These are phyloP conservation scores for Salvia rosmarinus DNA, from an alignment of 257 asterid species.

Conservation along the genomic window DNA sequence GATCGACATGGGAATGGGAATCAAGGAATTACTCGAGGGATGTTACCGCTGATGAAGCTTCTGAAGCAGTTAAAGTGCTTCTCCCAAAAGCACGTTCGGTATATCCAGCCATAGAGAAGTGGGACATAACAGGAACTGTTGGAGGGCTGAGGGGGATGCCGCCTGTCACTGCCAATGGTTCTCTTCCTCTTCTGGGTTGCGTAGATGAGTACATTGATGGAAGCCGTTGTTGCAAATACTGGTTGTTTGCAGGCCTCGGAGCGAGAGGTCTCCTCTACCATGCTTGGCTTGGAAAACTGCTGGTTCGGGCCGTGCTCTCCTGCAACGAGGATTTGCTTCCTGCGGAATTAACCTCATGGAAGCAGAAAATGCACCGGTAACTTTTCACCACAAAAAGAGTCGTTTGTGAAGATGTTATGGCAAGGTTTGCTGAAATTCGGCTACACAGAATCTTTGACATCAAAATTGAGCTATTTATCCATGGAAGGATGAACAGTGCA, in stretches of 20 bases:
- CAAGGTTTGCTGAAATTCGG: too few relatives aligned
- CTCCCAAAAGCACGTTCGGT: slow-evolving; percentile 65
- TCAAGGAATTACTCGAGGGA: slow-evolving; percentile 64
- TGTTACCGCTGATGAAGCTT: slow-evolving; percentile 64
- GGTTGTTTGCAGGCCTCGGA: slow-evolving; percentile 94
- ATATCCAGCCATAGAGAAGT: slow-evolving; percentile 66
- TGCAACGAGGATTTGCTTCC: slow-evolving; percentile 68
- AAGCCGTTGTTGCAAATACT: slow-evolving; percentile 54
- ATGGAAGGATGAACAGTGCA: too few relatives aligned
- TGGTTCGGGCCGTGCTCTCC: slow-evolving; percentile 69
- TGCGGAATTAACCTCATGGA: slow-evolving; percentile 70
- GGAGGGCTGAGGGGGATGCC: slow-evolving; percentile 97
- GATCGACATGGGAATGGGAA: slow-evolving; percentile 98
- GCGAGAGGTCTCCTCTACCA: slow-evolving; percentile 88
- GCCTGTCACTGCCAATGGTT: slow-evolving; percentile 70
- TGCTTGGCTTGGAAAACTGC: slow-evolving; percentile 84
- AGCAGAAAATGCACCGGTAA: slow-evolving; percentile 44
- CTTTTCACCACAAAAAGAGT: background rate
- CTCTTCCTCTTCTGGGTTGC: slow-evolving; percentile 82
- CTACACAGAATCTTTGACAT: too few relatives aligned
- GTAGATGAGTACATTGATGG: slow-evolving; percentile 54
- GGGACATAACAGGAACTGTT: slow-evolving; percentile 62
- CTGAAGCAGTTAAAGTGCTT: slow-evolving; percentile 61
- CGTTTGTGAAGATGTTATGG: background rate
- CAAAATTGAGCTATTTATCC: too few relatives aligned